A percentile compares a stretch with the other conserved stretches of the same genome.
These are phyloP conservation scores for Malus orientalis DNA, from an alignment of 306 rosid genomes.

Conservation along the genomic window DNA sequence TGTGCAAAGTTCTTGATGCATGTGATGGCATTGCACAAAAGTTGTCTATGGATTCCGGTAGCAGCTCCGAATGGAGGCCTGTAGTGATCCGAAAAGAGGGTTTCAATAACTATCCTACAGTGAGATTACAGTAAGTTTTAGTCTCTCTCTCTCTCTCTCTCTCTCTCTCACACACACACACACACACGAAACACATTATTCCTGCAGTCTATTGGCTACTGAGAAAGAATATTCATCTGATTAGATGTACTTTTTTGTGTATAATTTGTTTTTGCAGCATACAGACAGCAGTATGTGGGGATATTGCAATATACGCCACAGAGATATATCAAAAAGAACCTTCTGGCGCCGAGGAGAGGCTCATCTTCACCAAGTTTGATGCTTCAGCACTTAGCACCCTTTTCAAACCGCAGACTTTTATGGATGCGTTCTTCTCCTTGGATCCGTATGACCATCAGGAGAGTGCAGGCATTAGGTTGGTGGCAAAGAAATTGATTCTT, in stretches of 20 bases:
- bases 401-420: constrained; percentile 50
- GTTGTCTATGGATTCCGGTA: constrained; percentile 47
- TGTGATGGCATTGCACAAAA: constrained; percentile 54
- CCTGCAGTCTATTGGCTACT: not conserved
- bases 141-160: not conserved
- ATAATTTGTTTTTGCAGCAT: constrained; percentile 43
- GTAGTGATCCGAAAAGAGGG: constrained; percentile 66
- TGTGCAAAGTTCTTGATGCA: constrained; percentile 70
- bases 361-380: constrained; percentile 61
- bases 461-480: constrained; percentile 79
- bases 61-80: constrained; percentile 74
- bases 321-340: constrained; percentile 79
- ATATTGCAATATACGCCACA: constrained; percentile 50
- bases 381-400: constrained; percentile 59
- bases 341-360: constrained; percentile 49
- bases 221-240: not conserved
- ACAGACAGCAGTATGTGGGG: constrained; percentile 46
- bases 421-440: constrained; percentile 80
- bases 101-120: constrained; percentile 61
- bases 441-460: constrained; percentile 76
- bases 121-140: constrained; percentile 85
- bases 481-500: constrained; percentile 71
- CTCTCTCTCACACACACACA: not conserved
- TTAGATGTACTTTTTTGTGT: not conserved
- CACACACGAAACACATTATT: not conserved